Evolutionary conservation across 2,329 filamentous ascomycete genomes (phyloP).

Genomic region (Pseudogymnoascus sp.): DNA sequence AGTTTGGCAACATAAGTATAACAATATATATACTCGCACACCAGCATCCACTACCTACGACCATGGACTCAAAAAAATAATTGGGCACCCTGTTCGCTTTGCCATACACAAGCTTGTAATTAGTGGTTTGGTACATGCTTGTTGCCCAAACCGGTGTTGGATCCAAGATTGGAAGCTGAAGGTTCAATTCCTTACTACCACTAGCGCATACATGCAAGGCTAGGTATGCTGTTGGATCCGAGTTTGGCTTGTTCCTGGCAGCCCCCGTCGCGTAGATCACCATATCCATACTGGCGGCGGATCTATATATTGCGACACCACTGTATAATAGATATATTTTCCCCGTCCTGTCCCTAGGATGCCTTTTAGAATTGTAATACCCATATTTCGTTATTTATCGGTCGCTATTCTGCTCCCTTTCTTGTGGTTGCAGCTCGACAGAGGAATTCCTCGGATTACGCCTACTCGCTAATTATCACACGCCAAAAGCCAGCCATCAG

Average conservation of each 20-base stretch:
- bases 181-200: not conserved
- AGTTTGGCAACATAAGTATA: too few species aligned
- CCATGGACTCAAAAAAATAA: too few species aligned
- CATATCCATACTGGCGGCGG: not conserved
- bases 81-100: too few species aligned
- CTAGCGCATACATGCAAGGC: not conserved
- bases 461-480: not conserved
- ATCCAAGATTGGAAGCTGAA: not conserved
- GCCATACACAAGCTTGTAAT: too few species aligned
- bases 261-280: not conserved
- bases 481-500: not conserved
- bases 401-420: not conserved
- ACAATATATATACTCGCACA: too few species aligned
- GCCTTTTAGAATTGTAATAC: not conserved
- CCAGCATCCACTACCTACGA: too few species aligned
- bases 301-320: not conserved
- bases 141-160: not conserved
- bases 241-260: not conserved
- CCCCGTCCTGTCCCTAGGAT: not conserved
- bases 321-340: too few species aligned
- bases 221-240: not conserved
- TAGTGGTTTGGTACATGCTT: too few species aligned
- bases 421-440: not conserved
- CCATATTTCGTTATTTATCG: not conserved
- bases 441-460: not conserved